Evolutionary conservation across 164 flowering plant species (phyloP).

Genomic region (Cinnamomum micranthum): DNA sequence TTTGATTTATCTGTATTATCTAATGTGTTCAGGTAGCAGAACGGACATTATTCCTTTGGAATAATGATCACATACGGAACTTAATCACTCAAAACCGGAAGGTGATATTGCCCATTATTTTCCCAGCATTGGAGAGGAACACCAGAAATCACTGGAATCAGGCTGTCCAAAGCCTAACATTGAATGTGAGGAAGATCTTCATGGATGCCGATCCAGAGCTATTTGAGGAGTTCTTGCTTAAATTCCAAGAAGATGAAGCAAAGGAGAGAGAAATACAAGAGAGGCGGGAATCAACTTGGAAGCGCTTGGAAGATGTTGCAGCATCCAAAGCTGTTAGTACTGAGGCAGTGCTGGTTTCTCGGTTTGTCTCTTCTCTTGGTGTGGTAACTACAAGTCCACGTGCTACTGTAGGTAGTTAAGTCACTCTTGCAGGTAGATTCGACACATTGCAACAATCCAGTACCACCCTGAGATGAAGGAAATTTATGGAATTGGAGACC

Average conservation of each 20-base stretch:
- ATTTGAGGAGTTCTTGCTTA: constrained; percentile 58
- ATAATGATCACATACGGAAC: constrained; percentile 74
- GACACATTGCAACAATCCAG: background rate
- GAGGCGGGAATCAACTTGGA: constrained; percentile 62
- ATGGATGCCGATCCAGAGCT: constrained; percentile 59
- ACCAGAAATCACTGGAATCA: constrained; percentile 75
- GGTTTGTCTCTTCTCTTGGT: constrained; percentile 41
- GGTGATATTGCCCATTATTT: constrained; percentile 65
- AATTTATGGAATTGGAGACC: background rate
- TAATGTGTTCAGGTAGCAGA: constrained; percentile 61
- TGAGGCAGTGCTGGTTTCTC: constrained; percentile 58
- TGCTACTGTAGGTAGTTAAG: constrained; percentile 39
- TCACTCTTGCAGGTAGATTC: background rate
- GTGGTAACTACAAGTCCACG: constrained; percentile 34
- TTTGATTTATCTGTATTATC: background rate
- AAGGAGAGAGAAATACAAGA: constrained; percentile 43
- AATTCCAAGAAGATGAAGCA: constrained; percentile 58
- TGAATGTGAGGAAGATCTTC: constrained; percentile 73
- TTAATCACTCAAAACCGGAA: constrained; percentile 58
- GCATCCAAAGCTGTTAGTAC: constrained; percentile 51
- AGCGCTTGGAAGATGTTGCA: constrained; percentile 74
- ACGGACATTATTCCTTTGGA: constrained; percentile 77
- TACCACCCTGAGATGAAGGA: background rate
- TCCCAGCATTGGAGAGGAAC: constrained; percentile 74
- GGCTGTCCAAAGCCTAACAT: constrained; percentile 75